Evolutionary conservation across 805 yeast genomes (phyloP), one percentile per base, ranked within the genome.

Genomic region (Scheffersomyces stipitis): DNA sequence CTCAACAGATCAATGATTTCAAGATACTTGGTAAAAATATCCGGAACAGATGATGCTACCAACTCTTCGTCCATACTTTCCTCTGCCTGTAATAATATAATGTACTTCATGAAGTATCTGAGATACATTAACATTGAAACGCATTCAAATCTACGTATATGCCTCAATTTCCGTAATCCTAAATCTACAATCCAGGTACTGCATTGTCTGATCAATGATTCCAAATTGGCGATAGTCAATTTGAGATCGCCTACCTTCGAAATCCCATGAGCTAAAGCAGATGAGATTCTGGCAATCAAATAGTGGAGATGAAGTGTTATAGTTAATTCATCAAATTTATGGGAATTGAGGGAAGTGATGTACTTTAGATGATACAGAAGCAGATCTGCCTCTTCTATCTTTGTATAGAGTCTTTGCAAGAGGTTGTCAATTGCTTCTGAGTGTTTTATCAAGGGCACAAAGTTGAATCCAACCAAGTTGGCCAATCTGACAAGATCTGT

Each of bases 21-120:
- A 15, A 37, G 18, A 22, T 46, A 42, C 26, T 44, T 46, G 3
- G 48, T 28, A 18, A 54, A 47, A 7, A 56, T 40, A 5, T 26
- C 31, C 2, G 60, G 60, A 9, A 52, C 23, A 4, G 46, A 37
- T 20, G 38, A 23, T 12, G 37, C 28, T 10, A 47, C 34, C 16
- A 43, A 24, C 5, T 36, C 44, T 6, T 28, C 37, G 13, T 54
- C 52, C 16, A 41, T 42, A n/a, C 29, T 18, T n/a, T 60, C 66
- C 43, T 69, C 74, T 12, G 50, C 51, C 42, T 69, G 72, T 13
- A 68, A 44, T 26, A 65, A 46, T n/a, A 60, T 45, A 4, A 64
- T 40, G 28, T 55, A 59, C 10, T 55, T 38, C 40, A 66, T 36
- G 33, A 48, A 64, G 23, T 57, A 47, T 29, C 52, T 51, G 14